phyloP scores from a whole-genome alignment of 1,284 basidiomycete species.

The Kalmanozyma brasiliensis region DNA sequence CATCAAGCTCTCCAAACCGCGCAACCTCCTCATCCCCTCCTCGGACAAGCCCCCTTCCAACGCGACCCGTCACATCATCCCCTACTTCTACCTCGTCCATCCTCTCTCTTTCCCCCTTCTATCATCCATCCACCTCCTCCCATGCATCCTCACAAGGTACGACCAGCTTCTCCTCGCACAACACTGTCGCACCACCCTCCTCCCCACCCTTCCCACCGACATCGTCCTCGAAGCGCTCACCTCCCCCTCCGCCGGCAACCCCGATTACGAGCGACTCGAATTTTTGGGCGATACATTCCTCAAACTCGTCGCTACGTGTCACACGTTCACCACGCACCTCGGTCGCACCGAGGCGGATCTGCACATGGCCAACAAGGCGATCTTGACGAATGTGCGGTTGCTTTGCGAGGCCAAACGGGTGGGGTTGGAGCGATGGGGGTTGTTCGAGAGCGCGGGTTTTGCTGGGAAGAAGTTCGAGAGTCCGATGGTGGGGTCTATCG shows the following conservation, averaged over 20 bases:
- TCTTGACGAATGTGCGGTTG: slow-evolving; percentile 48
- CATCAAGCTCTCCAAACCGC: slow-evolving; percentile 11
- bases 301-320: slow-evolving; percentile 44
- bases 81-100: slow-evolving; percentile 23
- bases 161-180: slow-evolving; percentile 44
- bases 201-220: slow-evolving; percentile 18
- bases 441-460: slow-evolving; percentile 10
- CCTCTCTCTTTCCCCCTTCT: slow-evolving; percentile 11
- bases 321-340: slow-evolving; percentile 40
- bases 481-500: slow-evolving; percentile 8
- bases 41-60: neutral
- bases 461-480: neutral
- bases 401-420: slow-evolving; percentile 25
- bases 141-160: slow-evolving; percentile 42
- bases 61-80: slow-evolving; percentile 6
- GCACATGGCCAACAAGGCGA: slow-evolving; percentile 41
- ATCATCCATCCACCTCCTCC: slow-evolving; percentile 32
- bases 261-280: slow-evolving; percentile 52
- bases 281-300: slow-evolving; percentile 56
- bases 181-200: slow-evolving; percentile 19
- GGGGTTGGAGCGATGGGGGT: slow-evolving; percentile 21
- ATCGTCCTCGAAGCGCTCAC: slow-evolving; percentile 40
- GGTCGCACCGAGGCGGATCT: slow-evolving; percentile 39
- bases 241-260: slow-evolving; percentile 11
- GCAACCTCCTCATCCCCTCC: slow-evolving; percentile 12